Evolutionary conservation across 306 rosid species (phyloP), one percentile per base, ranked within the genome.

Genomic region (Cercis canadensis): DNA sequence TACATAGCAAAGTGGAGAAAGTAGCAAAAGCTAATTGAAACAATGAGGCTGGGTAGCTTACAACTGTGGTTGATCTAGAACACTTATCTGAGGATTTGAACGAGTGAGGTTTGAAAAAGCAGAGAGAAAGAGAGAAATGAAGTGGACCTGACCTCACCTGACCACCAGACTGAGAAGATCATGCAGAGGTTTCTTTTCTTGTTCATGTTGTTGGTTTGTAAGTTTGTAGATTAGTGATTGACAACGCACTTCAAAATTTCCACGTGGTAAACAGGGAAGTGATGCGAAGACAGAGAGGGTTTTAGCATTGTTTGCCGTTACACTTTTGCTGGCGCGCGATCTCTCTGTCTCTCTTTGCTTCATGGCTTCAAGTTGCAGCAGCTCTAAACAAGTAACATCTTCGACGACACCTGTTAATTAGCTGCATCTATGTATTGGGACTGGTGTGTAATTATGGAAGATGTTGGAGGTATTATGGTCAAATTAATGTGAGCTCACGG

Each of bases 181-280:
- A 56, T 52, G 3, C 36, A 58, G 10, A 21, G 65, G 43, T 37
- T 37, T 8, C 43, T 15, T 55, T 40, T 36, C 44, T 41, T 43
- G 44, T 56, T 51, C 64, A 55, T 69, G 74, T 15, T 55, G 41
- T 41, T 40, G 63, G 41, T 10, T 21, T 14, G 52, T 39, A 53
- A 24, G 3, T 5, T 37, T 37, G 1, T 5, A 8, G 43, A 8
- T 1, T 0, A 37, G 44, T 56, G 60, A 34, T 65, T 74, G 67
- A 72, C 53, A 74, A 68, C 58, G 52, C 69, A 56, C 60, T 68
- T 36, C 19, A 6, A 41, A 41, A 32, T 16, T 10, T 62, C 17
- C 84, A 74, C 84, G 77, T 80, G 80, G 12, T 39, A 6, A 56
- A 9, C 24, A 49, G 14, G 14, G 29, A 19, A 45, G 19, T 49